Evolutionary conservation across 2,329 filamentous ascomycete genomes (phyloP), one percentile per base, ranked within the genome.

Genomic region (Colletotrichum camelliae): DNA sequence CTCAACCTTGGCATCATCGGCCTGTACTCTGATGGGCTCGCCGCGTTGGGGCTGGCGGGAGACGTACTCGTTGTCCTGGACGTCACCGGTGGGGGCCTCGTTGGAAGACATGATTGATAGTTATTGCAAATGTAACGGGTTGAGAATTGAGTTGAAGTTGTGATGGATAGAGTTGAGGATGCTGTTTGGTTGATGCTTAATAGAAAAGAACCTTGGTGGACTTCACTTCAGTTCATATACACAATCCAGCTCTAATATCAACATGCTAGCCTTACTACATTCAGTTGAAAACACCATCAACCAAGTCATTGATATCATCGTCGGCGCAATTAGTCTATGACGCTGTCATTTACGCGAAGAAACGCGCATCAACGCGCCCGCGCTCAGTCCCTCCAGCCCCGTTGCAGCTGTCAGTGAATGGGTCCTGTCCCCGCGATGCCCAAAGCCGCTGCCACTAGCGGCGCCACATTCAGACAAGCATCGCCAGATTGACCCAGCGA

Each of bases 11-110:
- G 79, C 81, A 7, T 78, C 70, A 52, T 86, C 85, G 1, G 80
- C 79, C 21, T 84, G 80, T 4, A 86, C 84, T 5, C 82, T 80
- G 21, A 85, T 65, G 10, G 79, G 76, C 67, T 82, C 80, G 69
- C 70, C 77, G 27, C 83, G 83, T 37, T 80, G 65, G 16, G 43
- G n/a, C 21, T 43, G 43, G 52, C 82, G 83, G 10, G 84, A 85
- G 64, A 84, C 81, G 79, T 86, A 84, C 9, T 67, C 65, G 55
- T 77, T 67, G 39, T 77, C 75, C 61, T 75, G 64, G 7, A 73
- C 64, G 10, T 77, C 64, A 13, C 75, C 68, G 13, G 68, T 61
- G 4, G 75, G 62, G 9, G 21, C 16, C 8, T 65, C 61, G 57
- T 58, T 67, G 64, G 74, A 74, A 67, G 76, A 72, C 76, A 77